A percentile compares a stretch with the other conserved stretches of the same genome.
phyloP scores from a whole-genome alignment of 352 stramenopile genomes.

The Phytophthora pluvialis region DNA sequence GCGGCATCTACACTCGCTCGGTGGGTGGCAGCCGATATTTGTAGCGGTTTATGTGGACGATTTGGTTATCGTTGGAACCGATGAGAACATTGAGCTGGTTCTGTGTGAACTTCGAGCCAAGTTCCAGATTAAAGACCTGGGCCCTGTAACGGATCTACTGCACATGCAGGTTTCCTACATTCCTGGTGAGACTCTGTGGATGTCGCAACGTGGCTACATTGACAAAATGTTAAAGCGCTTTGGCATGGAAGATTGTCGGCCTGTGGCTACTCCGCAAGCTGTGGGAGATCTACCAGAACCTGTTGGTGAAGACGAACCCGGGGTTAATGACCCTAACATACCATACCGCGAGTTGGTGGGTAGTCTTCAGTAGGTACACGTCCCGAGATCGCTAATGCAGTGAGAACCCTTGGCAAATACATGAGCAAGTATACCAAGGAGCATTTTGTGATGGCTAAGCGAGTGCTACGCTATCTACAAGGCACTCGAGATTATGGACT shows the following conservation, averaged over 20 bases:
- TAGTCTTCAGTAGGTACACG: constrained; percentile 6
- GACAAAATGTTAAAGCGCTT: too few species aligned
- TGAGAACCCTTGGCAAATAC: constrained; percentile 9
- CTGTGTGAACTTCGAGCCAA: constrained; percentile 5
- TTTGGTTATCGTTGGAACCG: neutral
- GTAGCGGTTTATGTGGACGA: constrained; percentile 10
- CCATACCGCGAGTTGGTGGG: constrained; percentile 5
- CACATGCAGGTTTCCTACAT: constrained; percentile 11
- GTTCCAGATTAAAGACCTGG: constrained; percentile 9
- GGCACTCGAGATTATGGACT: constrained; percentile 6
- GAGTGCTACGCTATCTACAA: constrained; percentile 1
- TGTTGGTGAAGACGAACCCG: neutral
- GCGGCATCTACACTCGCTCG: constrained; percentile 3
- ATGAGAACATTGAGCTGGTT: constrained; percentile 12
- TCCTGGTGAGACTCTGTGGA: constrained; percentile 2
- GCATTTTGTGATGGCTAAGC: too few species aligned
- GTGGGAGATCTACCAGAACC: neutral
- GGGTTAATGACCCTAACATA: neutral
- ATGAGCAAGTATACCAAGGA: constrained; percentile 11
- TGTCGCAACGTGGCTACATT: constrained; percentile 1
- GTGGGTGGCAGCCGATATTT: neutral
- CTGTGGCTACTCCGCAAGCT: constrained; percentile 8
- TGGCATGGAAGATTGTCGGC: constrained; percentile 5
- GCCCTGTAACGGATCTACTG: constrained; percentile 3
- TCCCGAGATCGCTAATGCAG: constrained; percentile 8